Evolutionary conservation across 495 filamentous ascomycete species (phyloP), one percentile per base, ranked within the genome.

Genomic region (Hypoxylon trugodes): DNA sequence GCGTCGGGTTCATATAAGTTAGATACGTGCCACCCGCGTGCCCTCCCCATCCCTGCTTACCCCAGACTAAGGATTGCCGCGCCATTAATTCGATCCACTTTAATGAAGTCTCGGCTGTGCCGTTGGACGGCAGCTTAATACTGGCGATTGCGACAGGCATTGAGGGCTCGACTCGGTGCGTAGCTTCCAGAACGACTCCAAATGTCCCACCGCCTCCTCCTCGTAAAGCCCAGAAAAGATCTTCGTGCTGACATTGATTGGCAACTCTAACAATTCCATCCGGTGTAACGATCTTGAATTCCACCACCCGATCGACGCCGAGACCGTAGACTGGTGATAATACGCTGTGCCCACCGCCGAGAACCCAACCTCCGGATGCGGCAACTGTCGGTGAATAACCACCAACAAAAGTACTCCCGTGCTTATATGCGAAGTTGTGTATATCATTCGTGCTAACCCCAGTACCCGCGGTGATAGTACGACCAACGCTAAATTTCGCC

Each of bases 161-260:
- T 25, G 61, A 59, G 9, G 67, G 64, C 6, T 68, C 62, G 10
- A 79, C 80, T 12, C 77, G 76, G 35, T 81, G 55, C 0, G 82
- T 83, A 36, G 74, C 74, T 33, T 74, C 76, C 8, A 81, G 73
- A 15, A 84, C 76, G 13, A 85, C 74, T 7, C 81, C 84, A 56
- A 83, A 85, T 15, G 79, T 84, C 12, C 81, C 79, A 5, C 83
- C 83, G 10, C 84, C 84, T 3, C 84, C 84, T 7, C 85, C 85
- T 19, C 85, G 76, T 19, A 88, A 70, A 15, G 87, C 87, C 82
- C 83, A 88, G 70, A 83, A 89, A 1, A 89, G 61, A 68, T 88
- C 86, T 0, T 72, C 42, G 64, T 87, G 73, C 58, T 81, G 67
- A 18, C 76, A 78, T 21, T 75, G 75, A 45, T 78, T 81, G 6